Percentiles rank a stretch among this genome's conserved stretches.
phyloP scores from a whole-genome alignment of 202 grass and related monocot genomes.

The Miscanthus sacchariflorus region DNA sequence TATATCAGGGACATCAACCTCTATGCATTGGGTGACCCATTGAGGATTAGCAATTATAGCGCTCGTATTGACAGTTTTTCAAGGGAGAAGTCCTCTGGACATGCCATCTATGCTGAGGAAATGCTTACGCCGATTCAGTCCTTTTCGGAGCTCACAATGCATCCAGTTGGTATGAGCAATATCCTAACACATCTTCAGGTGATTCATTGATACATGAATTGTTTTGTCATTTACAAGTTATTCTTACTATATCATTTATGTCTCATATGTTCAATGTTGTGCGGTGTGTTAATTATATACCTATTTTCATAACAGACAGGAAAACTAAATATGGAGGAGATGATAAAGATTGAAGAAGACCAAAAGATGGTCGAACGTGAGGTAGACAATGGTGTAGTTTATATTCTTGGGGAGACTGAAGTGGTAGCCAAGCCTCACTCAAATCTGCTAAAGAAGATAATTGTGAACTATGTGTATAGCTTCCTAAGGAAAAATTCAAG shows the following conservation, averaged over 20 bases:
- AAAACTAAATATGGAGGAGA: conserved; percentile 53
- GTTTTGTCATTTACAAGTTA: neutral
- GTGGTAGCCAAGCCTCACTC: conserved; percentile 57
- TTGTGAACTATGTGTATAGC: conserved; percentile 56
- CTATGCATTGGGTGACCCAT: neutral
- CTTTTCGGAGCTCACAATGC: conserved; percentile 60
- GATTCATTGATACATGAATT: neutral
- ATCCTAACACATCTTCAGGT: conserved; percentile 43
- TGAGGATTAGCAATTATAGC: conserved; percentile 33
- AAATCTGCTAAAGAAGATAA: conserved; percentile 54
- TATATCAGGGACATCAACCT: conserved; percentile 50
- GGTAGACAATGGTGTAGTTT: conserved; percentile 63
- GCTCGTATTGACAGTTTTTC: conserved; percentile 36
- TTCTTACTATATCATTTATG: neutral
- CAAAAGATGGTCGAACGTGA: conserved; percentile 54
- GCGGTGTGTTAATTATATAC: neutral
- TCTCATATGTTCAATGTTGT: neutral
- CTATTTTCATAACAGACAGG: neutral
- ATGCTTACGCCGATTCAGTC: conserved; percentile 58
- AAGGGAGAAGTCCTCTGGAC: neutral
- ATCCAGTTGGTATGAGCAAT: conserved; percentile 48
- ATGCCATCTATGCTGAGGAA: conserved; percentile 52
- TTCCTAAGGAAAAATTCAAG: conserved; percentile 65
- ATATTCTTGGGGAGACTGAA: conserved; percentile 61
- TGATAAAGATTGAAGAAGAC: conserved; percentile 57